A percentile compares a stretch with the other conserved stretches of the same genome.
These are phyloP conservation scores for Cercospora sp. DNA, from an alignment of 2,329 filamentous ascomycete species.

Conservation along the genomic window DNA sequence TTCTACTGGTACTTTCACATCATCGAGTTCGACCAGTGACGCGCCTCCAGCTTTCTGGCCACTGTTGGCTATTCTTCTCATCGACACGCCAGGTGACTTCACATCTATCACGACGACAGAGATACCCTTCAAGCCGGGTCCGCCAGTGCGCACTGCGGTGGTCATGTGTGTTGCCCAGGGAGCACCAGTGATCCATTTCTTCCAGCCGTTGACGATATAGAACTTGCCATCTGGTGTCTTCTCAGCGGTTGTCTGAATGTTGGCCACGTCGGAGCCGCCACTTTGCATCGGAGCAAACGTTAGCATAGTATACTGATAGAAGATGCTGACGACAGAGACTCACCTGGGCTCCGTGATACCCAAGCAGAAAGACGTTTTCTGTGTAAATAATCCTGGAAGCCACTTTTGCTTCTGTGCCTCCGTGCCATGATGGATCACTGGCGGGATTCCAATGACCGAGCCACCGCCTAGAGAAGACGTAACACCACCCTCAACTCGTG, in stretches of 20 bases:
- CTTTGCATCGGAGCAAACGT: background rate
- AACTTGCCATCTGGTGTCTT: conserved; percentile 46
- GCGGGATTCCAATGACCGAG: conserved; percentile 63
- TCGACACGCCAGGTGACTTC: conserved; percentile 52
- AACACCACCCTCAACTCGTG: conserved; percentile 51
- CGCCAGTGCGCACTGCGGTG: conserved; percentile 63
- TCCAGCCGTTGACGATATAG: conserved; percentile 66
- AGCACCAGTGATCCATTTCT: conserved; percentile 61
- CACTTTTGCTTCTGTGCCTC: conserved; percentile 60
- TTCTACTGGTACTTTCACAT: conserved; percentile 56
- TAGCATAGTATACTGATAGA: background rate
- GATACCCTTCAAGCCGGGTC: conserved; percentile 50
- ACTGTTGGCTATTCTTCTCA: conserved; percentile 61
- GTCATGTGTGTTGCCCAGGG: conserved; percentile 44
- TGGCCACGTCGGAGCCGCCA: conserved; percentile 65
- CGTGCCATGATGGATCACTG: conserved; percentile 64
- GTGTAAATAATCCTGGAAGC: conserved; percentile 60
- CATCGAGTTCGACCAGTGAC: conserved; percentile 53
- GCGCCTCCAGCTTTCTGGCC: conserved; percentile 66
- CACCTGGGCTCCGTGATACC: conserved; percentile 62
- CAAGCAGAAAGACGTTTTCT: conserved; percentile 62
- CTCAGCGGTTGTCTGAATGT: conserved; percentile 61
- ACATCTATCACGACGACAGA: conserved; percentile 61
- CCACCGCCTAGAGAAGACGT: conserved; percentile 60
- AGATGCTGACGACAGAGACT: background rate